These are phyloP conservation scores for Penicillium polonicum DNA, from an alignment of 2,329 filamentous ascomycete species.

Conservation along the genomic window DNA sequence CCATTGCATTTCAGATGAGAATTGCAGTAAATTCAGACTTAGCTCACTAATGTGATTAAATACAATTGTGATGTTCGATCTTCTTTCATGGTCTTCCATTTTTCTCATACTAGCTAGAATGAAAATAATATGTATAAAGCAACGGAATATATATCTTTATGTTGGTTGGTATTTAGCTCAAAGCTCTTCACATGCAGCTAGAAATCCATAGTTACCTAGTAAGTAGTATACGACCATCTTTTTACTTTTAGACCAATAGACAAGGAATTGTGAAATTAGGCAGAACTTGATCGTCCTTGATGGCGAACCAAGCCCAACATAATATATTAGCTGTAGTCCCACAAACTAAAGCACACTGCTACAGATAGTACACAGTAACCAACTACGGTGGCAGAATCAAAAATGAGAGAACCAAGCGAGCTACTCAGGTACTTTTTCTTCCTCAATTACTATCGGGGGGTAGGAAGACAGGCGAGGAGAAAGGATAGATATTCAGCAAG, in stretches of 20 bases:
- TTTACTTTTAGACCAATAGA: background rate
- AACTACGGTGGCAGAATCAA: background rate
- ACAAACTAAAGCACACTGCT: background rate
- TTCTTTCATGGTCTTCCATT: background rate
- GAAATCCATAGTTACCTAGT: no score
- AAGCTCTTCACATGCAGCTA: background rate
- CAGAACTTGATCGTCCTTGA: background rate
- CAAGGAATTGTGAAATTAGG: background rate
- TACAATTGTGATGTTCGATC: background rate
- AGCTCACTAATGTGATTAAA: background rate
- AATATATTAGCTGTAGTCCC: background rate
- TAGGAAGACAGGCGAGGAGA: slow-evolving; percentile 29
- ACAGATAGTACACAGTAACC: background rate
- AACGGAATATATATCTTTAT: background rate
- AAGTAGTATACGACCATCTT: no score
- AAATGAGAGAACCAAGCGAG: slow-evolving; percentile 4
- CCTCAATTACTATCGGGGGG: slow-evolving; percentile 34
- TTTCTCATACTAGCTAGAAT: no score
- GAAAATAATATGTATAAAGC: background rate
- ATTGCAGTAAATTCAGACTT: background rate
- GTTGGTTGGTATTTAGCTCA: background rate
- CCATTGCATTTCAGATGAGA: slow-evolving; percentile 1
- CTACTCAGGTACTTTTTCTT: slow-evolving; percentile 28
- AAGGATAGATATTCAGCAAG: slow-evolving; percentile 25
- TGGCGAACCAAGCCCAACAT: background rate